These are phyloP conservation scores for Schwanniomyces etchellsii DNA, from an alignment of 1,139 yeast genomes.

Conservation along the genomic window DNA sequence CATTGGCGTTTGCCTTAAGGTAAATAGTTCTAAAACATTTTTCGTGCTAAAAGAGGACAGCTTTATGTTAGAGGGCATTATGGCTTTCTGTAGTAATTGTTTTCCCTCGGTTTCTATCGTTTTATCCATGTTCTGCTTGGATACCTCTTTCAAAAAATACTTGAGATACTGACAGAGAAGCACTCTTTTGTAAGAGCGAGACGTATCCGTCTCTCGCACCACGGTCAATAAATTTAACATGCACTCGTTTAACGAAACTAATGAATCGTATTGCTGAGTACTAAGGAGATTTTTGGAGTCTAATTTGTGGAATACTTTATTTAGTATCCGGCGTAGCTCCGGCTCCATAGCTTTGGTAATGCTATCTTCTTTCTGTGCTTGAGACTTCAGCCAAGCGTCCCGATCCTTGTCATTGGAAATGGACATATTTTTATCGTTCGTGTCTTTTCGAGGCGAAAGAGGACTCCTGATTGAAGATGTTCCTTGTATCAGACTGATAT, in stretches of 20 bases:
- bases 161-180: conserved; percentile 36
- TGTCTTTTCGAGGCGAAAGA: not conserved
- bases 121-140: conserved; percentile 13
- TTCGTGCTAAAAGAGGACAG: conserved; percentile 1
- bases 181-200: conserved; percentile 18
- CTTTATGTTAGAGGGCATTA: conserved; percentile 30
- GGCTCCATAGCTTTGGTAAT: conserved; percentile 18
- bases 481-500: conserved; percentile 27
- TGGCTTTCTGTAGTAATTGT: conserved; percentile 21
- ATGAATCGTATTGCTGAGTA: conserved; percentile 30
- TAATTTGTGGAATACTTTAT: conserved; percentile 31
- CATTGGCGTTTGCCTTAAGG: not conserved
- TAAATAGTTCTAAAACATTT: not conserved
- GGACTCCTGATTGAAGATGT: not conserved
- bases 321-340: conserved; percentile 28
- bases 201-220: not conserved
- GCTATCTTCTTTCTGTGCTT: conserved; percentile 17
- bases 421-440: not conserved
- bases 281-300: conserved; percentile 28
- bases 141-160: conserved; percentile 35
- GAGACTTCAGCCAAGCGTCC: too few species aligned
- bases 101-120: conserved; percentile 9
- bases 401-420: too few species aligned
- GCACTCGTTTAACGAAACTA: conserved; percentile 27
- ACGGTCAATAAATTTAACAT: conserved; percentile 15